Base-by-base conservation (phyloP, 2,329 filamentous ascomycete species). In the Ascochyta pisi region DNA sequence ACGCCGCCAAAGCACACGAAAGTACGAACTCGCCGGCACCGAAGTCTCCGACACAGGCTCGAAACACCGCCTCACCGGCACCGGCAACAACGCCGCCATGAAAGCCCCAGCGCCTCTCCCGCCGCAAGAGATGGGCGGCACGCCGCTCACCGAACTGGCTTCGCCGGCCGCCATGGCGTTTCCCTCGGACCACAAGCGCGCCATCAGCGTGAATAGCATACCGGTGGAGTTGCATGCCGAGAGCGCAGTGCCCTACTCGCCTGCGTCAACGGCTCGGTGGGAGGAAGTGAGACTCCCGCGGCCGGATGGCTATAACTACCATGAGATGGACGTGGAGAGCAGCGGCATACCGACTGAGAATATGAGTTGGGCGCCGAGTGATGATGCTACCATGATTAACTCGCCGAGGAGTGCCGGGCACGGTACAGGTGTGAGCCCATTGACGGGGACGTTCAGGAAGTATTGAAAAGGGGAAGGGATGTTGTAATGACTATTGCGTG, bases 221-320 rank as follows among this genome's bases (percentile, higher is more conserved):
- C 68, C 68, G 5, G 63, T 63, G 19, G 70, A 73, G 37, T 33
- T 73, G 15, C 61, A 59, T 38, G 65, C 60, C 3, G 66, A 69
- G 16, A 47, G 42, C 24, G 47, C 19, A 9, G 33, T 37, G 31
- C 43, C 31, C 0, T 15, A 50, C 19, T 42, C 47, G 4, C 65
- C 65, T 0, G 56, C 46, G 23, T 34, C 55, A 12, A 57, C 65
- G 4, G 60, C 61, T 12, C 41, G 66, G 15, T 72, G 69, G 69
- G 49, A 62, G 46, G 67, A 72, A 19, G 67, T 71, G 6, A 41
- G 34, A 22, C 26, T 58, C n/a, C 46, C 52, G 42, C 54, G 54
- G 19, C 58, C 61, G 24, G 51, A 64, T 16, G 53, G 35, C 16
- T 31, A 51, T 7, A 23, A 19, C 6, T 22, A 27, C n/a, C 16